Conservation (phyloP, 2,329 filamentous ascomycete genomes). For the Chaetoscypha palmicola region DNA sequence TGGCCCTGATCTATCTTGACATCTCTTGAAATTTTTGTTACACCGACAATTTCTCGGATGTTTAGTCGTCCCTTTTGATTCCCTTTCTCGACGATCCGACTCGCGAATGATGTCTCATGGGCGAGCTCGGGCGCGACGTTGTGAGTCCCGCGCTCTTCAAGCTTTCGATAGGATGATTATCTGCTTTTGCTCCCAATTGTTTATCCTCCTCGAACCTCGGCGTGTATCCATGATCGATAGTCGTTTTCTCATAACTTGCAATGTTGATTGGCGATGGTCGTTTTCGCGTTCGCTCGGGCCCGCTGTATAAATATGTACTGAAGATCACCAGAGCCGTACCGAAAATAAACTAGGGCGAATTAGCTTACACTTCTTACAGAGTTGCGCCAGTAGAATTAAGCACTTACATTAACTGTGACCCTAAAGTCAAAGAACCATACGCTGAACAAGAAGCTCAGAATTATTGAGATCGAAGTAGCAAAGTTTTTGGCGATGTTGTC, state of each 20-base stretch:
- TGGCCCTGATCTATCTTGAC: slow-evolving; percentile 3
- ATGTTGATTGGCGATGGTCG: slow-evolving; percentile 62
- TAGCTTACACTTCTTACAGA: too few species aligned
- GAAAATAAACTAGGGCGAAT: slow-evolving; percentile 60
- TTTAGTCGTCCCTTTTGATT: slow-evolving; percentile 33
- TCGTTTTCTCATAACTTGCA: slow-evolving; percentile 66
- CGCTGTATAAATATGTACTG: slow-evolving; percentile 80
- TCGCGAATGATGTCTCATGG: slow-evolving; percentile 37
- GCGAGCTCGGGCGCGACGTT: slow-evolving; percentile 45
- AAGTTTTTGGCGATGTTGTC: slow-evolving; percentile 94
- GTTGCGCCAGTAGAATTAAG: too few species aligned
- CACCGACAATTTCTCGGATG: neutral
- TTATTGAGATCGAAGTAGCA: slow-evolving; percentile 84
- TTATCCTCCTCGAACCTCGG: slow-evolving; percentile 28
- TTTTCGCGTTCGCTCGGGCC: slow-evolving; percentile 50
- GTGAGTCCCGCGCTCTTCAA: slow-evolving; percentile 42
- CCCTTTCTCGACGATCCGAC: slow-evolving; percentile 33
- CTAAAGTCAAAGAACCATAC: slow-evolving; percentile 78
- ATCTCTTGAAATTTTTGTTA: too few species aligned
- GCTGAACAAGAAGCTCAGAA: slow-evolving; percentile 79
- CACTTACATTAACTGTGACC: slow-evolving; percentile 63
- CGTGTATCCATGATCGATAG: slow-evolving; percentile 31
- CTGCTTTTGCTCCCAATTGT: slow-evolving; percentile 11
- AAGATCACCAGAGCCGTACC: slow-evolving; percentile 73
- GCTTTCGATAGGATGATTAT: slow-evolving; percentile 27